Evolutionary conservation across 2,329 filamentous ascomycete species (phyloP).

Genomic region (Periconia digitata): DNA sequence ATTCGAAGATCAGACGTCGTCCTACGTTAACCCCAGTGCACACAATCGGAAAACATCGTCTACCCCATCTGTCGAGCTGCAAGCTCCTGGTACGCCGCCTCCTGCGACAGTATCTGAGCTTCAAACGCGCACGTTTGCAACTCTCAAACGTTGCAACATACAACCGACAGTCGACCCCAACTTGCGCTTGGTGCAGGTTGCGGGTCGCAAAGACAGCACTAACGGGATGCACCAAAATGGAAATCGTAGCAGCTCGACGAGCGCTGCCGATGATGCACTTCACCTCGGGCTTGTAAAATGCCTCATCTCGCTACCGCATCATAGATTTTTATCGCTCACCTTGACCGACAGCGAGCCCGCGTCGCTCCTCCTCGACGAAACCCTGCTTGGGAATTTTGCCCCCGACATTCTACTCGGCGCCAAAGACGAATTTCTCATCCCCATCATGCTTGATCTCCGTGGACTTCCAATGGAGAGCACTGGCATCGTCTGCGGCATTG

Average conservation of each 20-base stretch:
- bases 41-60: conserved; percentile 49
- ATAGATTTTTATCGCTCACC: conserved; percentile 72
- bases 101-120: conserved; percentile 78
- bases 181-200: conserved; percentile 79
- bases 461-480: conserved; percentile 83
- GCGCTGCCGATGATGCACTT: conserved; percentile 46
- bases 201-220: conserved; percentile 57
- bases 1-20: conserved; percentile 66
- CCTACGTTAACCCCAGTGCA: conserved; percentile 62
- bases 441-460: conserved; percentile 84
- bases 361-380: conserved; percentile 71
- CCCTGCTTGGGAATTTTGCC: conserved; percentile 59
- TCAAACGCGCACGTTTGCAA: conserved; percentile 77
- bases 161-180: conserved; percentile 68
- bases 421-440: conserved; percentile 71
- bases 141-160: conserved; percentile 78
- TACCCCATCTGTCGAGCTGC: conserved; percentile 50
- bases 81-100: conserved; percentile 68
- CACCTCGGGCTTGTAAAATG: conserved; percentile 52
- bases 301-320: conserved; percentile 54
- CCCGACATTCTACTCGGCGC: conserved; percentile 73
- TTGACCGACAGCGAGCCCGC: conserved; percentile 73
- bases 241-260: conserved; percentile 31
- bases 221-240: conserved; percentile 27
- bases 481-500: conserved; percentile 93